Evolutionary conservation across 371 early-diverging fungal genomes (phyloP), one percentile per base, ranked within the genome.

Genomic region (Parasitella parasitica): DNA sequence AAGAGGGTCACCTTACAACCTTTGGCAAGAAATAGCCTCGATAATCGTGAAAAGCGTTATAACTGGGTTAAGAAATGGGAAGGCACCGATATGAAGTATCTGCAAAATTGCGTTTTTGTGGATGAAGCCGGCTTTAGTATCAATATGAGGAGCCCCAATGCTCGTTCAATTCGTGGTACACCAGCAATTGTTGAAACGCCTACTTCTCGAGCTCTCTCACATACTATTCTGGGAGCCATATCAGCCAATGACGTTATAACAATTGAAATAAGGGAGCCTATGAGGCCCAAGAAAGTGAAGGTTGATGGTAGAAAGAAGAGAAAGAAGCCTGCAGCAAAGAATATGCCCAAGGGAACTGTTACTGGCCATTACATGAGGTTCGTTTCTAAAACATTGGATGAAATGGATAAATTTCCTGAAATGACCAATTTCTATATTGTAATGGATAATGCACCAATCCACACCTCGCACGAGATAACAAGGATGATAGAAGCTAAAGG

Each of bases 361-460:
- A 52, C 59, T 37, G 58, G 54, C 2, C 64, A 58, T 13, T 58
- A 58, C 27, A 58, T 53, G 52, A 35, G 46, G 12, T 58, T 53
- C 26, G 46, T 58, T n/a, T 43, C 32, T 15, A 58, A 58, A 22
- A 54, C 30, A 0, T 9, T 39, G 34, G 54, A 46, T 18, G 54
- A 54, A 41, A 57, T 53, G 64, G 52, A 55, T 37, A 55, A 54
- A 2, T 49, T 24, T 30, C 55, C 48, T 43, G 22, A 30, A 37
- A 54, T 53, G 50, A 50, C 26, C 24, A 43, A 18, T 12, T 51
- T 50, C 46, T 56, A 61, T 24, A 48, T 62, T 13, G 34, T 55
- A 18, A 62, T 62, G 54, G 56, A 62, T 38, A 58, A 58, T 43
- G 54, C 64, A 43, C 64, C 64, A 22, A 64, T 64, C 28, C 65